These are phyloP conservation scores for Fomitiporia mediterranea DNA, from an alignment of 1,284 basidiomycete species.

Conservation along the genomic window DNA sequence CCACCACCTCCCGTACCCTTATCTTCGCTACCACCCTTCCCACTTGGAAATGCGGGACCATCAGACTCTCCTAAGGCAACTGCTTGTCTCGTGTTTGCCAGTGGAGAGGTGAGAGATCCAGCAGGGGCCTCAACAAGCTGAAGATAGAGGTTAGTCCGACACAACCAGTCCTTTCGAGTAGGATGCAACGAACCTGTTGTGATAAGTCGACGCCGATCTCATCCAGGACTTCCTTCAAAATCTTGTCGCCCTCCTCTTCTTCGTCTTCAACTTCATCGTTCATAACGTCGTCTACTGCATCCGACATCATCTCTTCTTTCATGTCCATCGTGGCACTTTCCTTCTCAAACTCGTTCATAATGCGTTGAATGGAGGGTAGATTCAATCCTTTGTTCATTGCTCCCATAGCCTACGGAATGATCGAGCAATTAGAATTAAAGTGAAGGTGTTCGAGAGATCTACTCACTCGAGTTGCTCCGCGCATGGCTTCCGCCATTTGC, in stretches of 20 bases:
- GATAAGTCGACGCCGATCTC: constrained; percentile 94
- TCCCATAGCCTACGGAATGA: constrained; percentile 78
- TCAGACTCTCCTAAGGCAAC: constrained; percentile 74
- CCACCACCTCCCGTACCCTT: constrained; percentile 35
- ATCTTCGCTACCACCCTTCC: constrained; percentile 26
- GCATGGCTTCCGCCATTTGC: constrained; percentile 99
- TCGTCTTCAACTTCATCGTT: constrained; percentile 90
- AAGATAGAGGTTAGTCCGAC: constrained; percentile 16
- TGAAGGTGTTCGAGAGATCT: neutral
- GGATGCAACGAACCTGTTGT: constrained; percentile 66
- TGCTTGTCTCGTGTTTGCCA: constrained; percentile 63
- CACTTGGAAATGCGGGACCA: constrained; percentile 32
- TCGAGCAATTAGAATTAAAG: constrained; percentile 15
- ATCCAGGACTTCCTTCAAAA: constrained; percentile 93
- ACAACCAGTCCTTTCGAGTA: constrained; percentile 2
- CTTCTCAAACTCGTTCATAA: constrained; percentile 97
- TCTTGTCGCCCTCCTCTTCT: constrained; percentile 94
- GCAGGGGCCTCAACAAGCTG: constrained; percentile 84
- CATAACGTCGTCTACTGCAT: constrained; percentile 98
- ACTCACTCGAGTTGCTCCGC: constrained; percentile 89
- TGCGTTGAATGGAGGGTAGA: constrained; percentile 89
- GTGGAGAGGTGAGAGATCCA: constrained; percentile 58
- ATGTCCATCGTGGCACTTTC: constrained; percentile 99
- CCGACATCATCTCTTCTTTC: constrained; percentile 99
- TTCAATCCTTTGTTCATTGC: constrained; percentile 97